Conservation (phyloP, 768 basidiomycete species). For the Cubamyces lactineus region DNA sequence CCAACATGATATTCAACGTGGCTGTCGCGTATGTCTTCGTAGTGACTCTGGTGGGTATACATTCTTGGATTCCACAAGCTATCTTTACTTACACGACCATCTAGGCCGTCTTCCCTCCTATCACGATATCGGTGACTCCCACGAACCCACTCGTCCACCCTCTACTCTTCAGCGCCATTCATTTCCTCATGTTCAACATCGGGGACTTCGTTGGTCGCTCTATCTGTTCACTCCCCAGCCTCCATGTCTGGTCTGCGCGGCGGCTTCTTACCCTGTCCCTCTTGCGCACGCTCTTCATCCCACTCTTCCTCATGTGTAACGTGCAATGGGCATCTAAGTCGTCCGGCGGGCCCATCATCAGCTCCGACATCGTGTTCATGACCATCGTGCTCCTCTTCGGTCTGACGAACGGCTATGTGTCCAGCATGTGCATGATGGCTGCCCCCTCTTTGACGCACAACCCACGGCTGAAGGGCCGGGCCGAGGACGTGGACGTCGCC, state of each 20-base stretch:
- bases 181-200: slow-evolving; percentile 76
- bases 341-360: slow-evolving; percentile 51
- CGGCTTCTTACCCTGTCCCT: slow-evolving; percentile 66
- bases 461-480: slow-evolving; percentile 63
- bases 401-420: slow-evolving; percentile 80
- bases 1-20: slow-evolving; percentile 70
- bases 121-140: slow-evolving; percentile 76
- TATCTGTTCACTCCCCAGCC: slow-evolving; percentile 62
- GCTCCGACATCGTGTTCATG: slow-evolving; percentile 79
- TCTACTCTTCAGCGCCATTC: slow-evolving; percentile 77
- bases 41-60: slow-evolving; percentile 69
- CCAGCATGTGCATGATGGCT: slow-evolving; percentile 79
- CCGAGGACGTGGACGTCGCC: slow-evolving; percentile 83
- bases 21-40: slow-evolving; percentile 77
- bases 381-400: slow-evolving; percentile 72
- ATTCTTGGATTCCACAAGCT: background rate
- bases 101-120: slow-evolving; percentile 86
- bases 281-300: slow-evolving; percentile 79
- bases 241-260: slow-evolving; percentile 71
- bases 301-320: slow-evolving; percentile 89
- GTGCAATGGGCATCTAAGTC: slow-evolving; percentile 49
- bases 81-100: slow-evolving; percentile 14
- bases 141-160: slow-evolving; percentile 71
- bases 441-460: slow-evolving; percentile 84
- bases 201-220: slow-evolving; percentile 76